Conservation (phyloP, 495 filamentous ascomycete genomes). For the Amorphotheca resinae region DNA sequence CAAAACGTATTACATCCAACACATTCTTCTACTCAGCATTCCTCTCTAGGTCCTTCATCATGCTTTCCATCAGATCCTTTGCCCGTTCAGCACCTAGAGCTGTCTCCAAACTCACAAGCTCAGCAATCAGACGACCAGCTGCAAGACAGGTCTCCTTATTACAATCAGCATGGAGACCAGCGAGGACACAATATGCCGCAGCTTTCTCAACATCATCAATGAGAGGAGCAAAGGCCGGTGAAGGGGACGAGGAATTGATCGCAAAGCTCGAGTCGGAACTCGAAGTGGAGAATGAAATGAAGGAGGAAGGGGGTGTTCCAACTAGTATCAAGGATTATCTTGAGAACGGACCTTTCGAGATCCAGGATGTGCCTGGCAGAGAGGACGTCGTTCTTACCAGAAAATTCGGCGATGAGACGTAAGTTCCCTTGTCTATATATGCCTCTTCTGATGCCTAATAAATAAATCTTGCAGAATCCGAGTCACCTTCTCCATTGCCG, state of each 20-base stretch:
- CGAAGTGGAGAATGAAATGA: constrained; percentile 46
- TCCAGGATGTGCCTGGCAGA: constrained; percentile 66
- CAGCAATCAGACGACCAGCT: constrained; percentile 38
- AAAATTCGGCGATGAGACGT: constrained; percentile 82
- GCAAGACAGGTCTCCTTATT: constrained; percentile 25
- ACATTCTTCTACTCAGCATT: constrained; percentile 1
- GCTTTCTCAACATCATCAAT: constrained; percentile 61
- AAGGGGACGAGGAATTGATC: constrained; percentile 61
- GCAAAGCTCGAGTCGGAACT: constrained; percentile 70
- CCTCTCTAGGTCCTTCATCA: constrained; percentile 33
- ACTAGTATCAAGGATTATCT: constrained; percentile 59
- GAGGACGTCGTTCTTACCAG: constrained; percentile 79
- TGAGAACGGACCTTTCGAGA: constrained; percentile 55
- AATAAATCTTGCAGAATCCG: constrained; percentile 62
- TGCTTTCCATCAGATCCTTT: constrained; percentile 64
- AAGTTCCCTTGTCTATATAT: constrained; percentile 21
- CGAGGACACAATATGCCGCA: constrained; percentile 42
- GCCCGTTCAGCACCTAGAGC: constrained; percentile 61
- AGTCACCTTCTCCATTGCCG: constrained; percentile 85
- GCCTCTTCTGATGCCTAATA: constrained; percentile 13
- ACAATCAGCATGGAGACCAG: constrained; percentile 39
- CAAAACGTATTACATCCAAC: too few species aligned
- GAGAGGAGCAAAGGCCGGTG: constrained; percentile 43
- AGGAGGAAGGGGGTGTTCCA: constrained; percentile 45
- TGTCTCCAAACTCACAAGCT: constrained; percentile 45